phyloP scores from a whole-genome alignment of 495 filamentous ascomycete genomes.

The Penicillium verhagenii region DNA sequence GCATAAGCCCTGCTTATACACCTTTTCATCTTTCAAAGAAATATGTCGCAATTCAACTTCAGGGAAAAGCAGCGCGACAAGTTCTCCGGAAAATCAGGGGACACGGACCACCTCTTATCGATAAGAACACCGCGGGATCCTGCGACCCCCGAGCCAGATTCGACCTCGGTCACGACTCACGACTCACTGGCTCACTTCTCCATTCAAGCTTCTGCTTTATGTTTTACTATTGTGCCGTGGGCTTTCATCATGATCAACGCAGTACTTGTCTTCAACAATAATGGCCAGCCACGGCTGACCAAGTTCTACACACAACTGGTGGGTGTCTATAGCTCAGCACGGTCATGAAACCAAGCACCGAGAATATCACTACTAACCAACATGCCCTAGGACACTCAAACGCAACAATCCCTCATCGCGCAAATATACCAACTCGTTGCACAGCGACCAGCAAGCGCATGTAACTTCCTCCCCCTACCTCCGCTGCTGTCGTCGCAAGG shows the following conservation, averaged over 20 bases:
- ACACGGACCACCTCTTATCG: slow-evolving; percentile 19
- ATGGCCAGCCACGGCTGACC: slow-evolving; percentile 90
- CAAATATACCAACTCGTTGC: slow-evolving; percentile 98
- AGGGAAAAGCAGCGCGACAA: slow-evolving; percentile 1
- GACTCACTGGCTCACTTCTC: neutral
- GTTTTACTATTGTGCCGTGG: neutral
- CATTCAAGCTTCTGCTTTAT: neutral
- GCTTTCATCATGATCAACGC: slow-evolving; percentile 90
- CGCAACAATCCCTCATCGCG: slow-evolving; percentile 92
- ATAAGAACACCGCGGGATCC: slow-evolving; percentile 11
- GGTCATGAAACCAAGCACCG: slow-evolving; percentile 5
- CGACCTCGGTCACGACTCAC: neutral
- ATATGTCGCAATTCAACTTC: neutral
- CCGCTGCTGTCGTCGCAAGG: slow-evolving; percentile 60
- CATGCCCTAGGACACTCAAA: slow-evolving; percentile 72
- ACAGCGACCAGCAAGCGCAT: slow-evolving; percentile 80
- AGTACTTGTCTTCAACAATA: slow-evolving; percentile 97
- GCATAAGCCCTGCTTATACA: slow-evolving; percentile 5
- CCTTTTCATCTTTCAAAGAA: slow-evolving; percentile 1
- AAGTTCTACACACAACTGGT: slow-evolving; percentile 99
- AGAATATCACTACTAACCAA: too few species aligned
- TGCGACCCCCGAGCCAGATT: neutral
- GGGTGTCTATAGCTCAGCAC: slow-evolving; percentile 21
- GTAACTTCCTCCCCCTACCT: slow-evolving; percentile 91
- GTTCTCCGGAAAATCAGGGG: slow-evolving; percentile 17